Evolutionary conservation across 2,329 filamentous ascomycete genomes (phyloP), one percentile per base, ranked within the genome.

Genomic region (Xylariales sp.): DNA sequence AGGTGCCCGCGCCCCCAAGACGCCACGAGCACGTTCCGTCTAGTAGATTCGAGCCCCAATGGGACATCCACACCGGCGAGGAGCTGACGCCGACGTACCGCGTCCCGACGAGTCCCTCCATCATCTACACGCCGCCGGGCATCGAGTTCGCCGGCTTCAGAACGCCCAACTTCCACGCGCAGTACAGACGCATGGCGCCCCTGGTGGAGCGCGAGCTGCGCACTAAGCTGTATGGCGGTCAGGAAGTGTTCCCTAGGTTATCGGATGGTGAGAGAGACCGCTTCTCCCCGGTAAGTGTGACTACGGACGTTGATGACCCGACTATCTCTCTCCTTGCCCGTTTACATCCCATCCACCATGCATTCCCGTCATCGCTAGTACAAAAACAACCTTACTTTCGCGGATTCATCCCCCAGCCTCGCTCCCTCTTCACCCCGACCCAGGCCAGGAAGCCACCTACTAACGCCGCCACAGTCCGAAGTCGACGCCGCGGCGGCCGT

Each of bases 131-230:
- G 1, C 66, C 72, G 6, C 74, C 73, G 6, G 77, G 73, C 3
- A 41, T 76, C 10, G 65, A 68, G 5, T 65, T 72, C 60, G 45
- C 64, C 3, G 41, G 67, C 14, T 62, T 53, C 14, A 58, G 52
- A 5, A 67, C 64, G 1, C 36, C 59, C 12, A 59, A 58, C 10
- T 77, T 78, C 53, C 69, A 74, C n/a, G 53, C 57, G 1, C 64
- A 75, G 23, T 80, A 76, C 50, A 69, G 69, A 14, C 76, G 75
- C 54, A 81, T 81, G 80, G 74, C 73, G 12, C 78, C 78, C 1
- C 54, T 69, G 5, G 71, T 70, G 1, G 76, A 69, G 14, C 66
- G 71, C 36, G 66, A 71, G 16, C 61, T 78, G 8, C 75, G 71
- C 23, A 59, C 68, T 10, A 62, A 67, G 14, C 10, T 70, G 7